phyloP scores from a whole-genome alignment of 805 yeast species.

The Metschnikowia noctiluminum region DNA sequence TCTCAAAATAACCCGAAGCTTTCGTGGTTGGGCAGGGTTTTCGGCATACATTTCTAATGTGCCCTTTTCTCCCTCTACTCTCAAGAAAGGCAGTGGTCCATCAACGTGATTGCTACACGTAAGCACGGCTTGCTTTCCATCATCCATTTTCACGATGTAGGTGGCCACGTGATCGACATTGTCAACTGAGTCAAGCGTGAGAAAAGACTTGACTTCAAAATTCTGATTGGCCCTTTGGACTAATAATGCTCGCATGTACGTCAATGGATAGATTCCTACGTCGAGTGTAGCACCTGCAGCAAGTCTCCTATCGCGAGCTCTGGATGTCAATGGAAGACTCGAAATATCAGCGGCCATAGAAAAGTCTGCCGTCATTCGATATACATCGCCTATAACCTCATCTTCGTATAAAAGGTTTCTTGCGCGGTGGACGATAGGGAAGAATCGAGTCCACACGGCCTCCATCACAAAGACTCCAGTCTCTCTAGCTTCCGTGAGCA shows the following conservation, averaged over 20 bases:
- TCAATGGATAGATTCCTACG: conserved; percentile 51
- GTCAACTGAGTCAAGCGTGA: conserved; percentile 33
- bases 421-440: conserved; percentile 42
- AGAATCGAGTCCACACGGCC: conserved; percentile 56
- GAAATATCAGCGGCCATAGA: conserved; percentile 29
- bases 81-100: conserved; percentile 28
- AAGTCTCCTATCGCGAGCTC: conserved; percentile 42
- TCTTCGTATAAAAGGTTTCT: conserved; percentile 37
- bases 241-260: conserved; percentile 41
- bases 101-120: conserved; percentile 26
- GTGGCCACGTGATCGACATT: conserved; percentile 43
- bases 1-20: conserved; percentile 30
- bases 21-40: conserved; percentile 33
- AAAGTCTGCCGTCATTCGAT: conserved; percentile 43
- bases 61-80: conserved; percentile 35
- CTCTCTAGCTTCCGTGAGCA: conserved; percentile 41
- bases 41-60: conserved; percentile 27
- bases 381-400: conserved; percentile 44
- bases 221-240: conserved; percentile 26
- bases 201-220: conserved; percentile 28
- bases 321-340: conserved; percentile 21
- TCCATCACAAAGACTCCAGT: conserved; percentile 52
- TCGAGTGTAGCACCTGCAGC: conserved; percentile 60
- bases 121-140: conserved; percentile 41
- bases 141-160: conserved; percentile 34